Percentiles rank a stretch among this genome's conserved stretches.
Evolutionary conservation across 192 early-diverging fungal genomes (phyloP).

Genomic region (Coemansia asiatica): DNA sequence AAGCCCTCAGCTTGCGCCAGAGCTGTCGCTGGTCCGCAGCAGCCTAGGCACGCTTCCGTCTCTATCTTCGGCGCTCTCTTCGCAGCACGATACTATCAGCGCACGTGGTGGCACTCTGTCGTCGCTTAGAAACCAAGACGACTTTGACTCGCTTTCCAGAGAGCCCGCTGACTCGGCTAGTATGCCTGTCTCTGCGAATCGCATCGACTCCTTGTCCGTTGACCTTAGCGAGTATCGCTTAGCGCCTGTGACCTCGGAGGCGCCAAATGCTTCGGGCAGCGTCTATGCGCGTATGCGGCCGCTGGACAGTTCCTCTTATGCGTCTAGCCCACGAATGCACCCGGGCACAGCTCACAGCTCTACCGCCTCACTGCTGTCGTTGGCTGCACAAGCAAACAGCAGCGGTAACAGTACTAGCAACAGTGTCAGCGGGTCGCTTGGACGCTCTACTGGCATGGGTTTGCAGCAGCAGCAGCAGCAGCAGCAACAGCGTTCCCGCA

Average conservation of each 20-base stretch:
- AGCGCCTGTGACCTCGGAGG: conserved; percentile 28
- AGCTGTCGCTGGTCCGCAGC: conserved; percentile 26
- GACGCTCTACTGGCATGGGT: conserved; percentile 17
- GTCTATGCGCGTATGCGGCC: conserved; percentile 18
- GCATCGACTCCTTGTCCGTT: conserved; percentile 10
- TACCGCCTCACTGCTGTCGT: conserved; percentile 37
- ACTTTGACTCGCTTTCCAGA: not conserved
- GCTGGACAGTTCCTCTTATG: conserved; percentile 13
- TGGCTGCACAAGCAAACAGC: conserved; percentile 21
- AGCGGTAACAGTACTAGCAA: conserved; percentile 4
- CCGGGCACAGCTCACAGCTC: conserved; percentile 44
- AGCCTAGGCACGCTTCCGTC: conserved; percentile 22
- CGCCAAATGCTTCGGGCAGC: conserved; percentile 12
- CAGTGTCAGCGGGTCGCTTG: conserved; percentile 29
- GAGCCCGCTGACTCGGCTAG: not conserved
- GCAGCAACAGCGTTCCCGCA: conserved; percentile 27
- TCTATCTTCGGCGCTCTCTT: conserved; percentile 40
- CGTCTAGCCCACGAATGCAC: conserved; percentile 37
- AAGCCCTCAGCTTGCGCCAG: conserved; percentile 49
- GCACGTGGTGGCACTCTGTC: conserved; percentile 14
- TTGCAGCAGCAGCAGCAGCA: conserved; percentile 10
- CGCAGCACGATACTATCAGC: conserved; percentile 18
- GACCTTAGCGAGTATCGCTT: conserved; percentile 39
- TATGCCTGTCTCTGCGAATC: conserved; percentile 6
- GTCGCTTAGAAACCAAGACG: not conserved